Base-by-base conservation (phyloP, 2,329 filamentous ascomycete species). In the Alternaria novae-zelandiae region DNA sequence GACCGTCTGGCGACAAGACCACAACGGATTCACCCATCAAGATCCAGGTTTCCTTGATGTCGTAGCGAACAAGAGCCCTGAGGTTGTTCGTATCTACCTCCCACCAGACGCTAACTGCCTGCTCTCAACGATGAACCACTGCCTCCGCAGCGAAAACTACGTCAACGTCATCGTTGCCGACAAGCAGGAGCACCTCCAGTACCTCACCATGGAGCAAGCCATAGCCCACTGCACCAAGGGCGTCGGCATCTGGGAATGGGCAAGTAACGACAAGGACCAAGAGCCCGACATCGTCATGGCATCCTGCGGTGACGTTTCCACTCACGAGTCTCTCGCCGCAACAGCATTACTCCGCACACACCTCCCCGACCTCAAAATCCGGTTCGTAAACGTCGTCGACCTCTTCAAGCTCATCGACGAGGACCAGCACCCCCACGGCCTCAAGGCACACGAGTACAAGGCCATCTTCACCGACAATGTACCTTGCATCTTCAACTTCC, bases 1-100 rank as follows among this genome's bases (percentile, higher is more conserved):
- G 2, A 91, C 92, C 8, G 91, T 94, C 61, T 94, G 91, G 91
- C 84, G 91, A 72, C 91, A 94, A 82, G 91, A 94, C 69, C 91
- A 94, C 83, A 94, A 94, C 72, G 91, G 91, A 36, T 94, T 94
- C 81, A 93, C 90, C 0, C 91, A 94, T 76, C 91, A 94, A 77
- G 91, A 93, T 68, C 91, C 91, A 0, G 91, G 60, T 15, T 94
- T 94, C 85, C 86, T 94, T 12, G 91, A 93, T 68, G 89, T 94
- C 0, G 87, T 94, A 3, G 89, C 88, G 69, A 94, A 94, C 83
- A 94, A 94, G 83, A 90, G 87, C 68, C 91, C 91, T 8, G 90
- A 93, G 70, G 90, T 94, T 5, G 91, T 93, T 15, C 89, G 91
- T 58, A 93, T 94, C 74, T 94, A 94, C 77, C 86, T 94, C 5